Percentiles rank a stretch among this genome's conserved stretches.
Evolutionary conservation across 1,284 basidiomycete species (phyloP).

Genomic region (Ceratobasidium sp.): DNA sequence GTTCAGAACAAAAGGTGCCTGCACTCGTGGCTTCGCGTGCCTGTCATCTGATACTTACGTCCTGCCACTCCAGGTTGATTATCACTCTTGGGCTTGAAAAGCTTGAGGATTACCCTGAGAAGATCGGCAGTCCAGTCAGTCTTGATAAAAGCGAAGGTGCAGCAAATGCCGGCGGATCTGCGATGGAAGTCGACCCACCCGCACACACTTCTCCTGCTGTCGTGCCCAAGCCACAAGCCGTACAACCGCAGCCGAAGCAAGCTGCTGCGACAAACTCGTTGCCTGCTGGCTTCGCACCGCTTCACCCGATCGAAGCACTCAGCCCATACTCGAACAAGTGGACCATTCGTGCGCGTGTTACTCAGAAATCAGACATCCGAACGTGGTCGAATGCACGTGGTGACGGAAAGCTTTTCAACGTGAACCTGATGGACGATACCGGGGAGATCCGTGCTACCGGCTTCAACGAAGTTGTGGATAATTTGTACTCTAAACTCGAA

Average conservation of each 20-base stretch:
- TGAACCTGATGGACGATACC: conserved; percentile 94
- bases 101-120: conserved; percentile 61
- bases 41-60: conserved; percentile 22
- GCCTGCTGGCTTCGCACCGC: conserved; percentile 50
- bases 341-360: conserved; percentile 97
- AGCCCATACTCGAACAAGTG: conserved; percentile 98
- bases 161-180: conserved; percentile 45
- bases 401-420: conserved; percentile 94
- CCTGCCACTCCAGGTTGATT: conserved; percentile 68
- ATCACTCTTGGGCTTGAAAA: conserved; percentile 82
- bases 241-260: conserved; percentile 40
- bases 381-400: conserved; percentile 90
- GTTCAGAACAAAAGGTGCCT: conserved; percentile 84
- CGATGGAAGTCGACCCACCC: conserved; percentile 46
- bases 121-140: conserved; percentile 75
- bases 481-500: conserved; percentile 82
- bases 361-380: conserved; percentile 88
- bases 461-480: conserved; percentile 89
- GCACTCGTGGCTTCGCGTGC: conserved; percentile 34
- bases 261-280: conserved; percentile 25
- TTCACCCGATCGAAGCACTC: conserved; percentile 91
- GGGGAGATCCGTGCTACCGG: conserved; percentile 92
- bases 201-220: conserved; percentile 45
- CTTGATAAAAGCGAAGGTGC: conserved; percentile 46
- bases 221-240: conserved; percentile 42